Conservation (phyloP, 2,329 filamentous ascomycete genomes). For the Monosporascus sp. region DNA sequence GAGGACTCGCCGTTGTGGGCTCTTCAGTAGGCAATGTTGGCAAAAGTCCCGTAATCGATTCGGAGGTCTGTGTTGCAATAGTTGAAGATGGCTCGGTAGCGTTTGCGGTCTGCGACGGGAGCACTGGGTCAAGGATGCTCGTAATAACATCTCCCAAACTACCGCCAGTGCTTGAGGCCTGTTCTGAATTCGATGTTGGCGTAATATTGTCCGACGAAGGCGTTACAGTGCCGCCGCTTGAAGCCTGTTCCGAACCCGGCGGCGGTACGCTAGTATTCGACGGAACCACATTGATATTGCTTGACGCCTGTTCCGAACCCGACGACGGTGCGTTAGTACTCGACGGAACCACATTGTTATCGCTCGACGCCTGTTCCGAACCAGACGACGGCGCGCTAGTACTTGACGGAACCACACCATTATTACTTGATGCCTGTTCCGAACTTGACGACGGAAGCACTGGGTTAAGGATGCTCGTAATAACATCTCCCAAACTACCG, state of each 20-base stretch:
- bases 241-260: no score
- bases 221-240: no score
- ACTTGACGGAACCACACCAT: background rate
- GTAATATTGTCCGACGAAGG: no score
- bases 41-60: no score
- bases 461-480: constrained; percentile 2
- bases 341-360: no score
- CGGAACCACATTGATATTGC: no score
- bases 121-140: background rate
- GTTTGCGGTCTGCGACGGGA: background rate
- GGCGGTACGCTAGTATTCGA: no score
- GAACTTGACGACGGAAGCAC: background rate
- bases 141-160: constrained; percentile 14
- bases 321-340: no score
- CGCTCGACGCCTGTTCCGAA: background rate
- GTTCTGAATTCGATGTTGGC: background rate
- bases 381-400: background rate
- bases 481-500: constrained; percentile 11
- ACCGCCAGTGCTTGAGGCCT: background rate
- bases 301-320: background rate
- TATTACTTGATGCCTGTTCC: background rate
- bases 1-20: no score
- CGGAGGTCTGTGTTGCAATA: no score
- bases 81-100: background rate
- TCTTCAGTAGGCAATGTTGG: no score